Conservation (phyloP, 2,329 filamentous ascomycete species). For the Colletotrichum camelliae region DNA sequence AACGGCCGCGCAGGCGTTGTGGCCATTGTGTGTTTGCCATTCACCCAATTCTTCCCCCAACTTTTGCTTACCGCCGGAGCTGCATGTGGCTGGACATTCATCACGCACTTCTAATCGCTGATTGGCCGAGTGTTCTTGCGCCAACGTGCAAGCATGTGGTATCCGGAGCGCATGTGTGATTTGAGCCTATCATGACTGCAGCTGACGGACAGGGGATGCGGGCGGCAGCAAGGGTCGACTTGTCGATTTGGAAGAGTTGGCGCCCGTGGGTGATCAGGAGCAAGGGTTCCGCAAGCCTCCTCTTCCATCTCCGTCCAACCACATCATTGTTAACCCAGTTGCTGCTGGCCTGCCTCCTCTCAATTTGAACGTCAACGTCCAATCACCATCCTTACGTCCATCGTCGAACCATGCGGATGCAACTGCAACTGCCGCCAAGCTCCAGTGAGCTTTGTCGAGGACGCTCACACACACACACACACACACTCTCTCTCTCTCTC, state of each 20-base stretch:
- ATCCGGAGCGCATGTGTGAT: conserved; percentile 13
- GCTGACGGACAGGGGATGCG: conserved; percentile 19
- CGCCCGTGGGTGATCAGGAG: conserved; percentile 11
- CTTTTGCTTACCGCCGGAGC: conserved; percentile 48
- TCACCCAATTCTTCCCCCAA: neutral
- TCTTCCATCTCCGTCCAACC: conserved; percentile 18
- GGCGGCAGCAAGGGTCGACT: conserved; percentile 30
- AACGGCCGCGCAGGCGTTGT: conserved; percentile 16
- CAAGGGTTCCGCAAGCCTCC: conserved; percentile 12
- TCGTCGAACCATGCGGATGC: conserved; percentile 29
- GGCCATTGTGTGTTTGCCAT: neutral
- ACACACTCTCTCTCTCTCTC: neutral
- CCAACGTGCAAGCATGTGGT: conserved; percentile 27
- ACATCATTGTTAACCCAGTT: conserved; percentile 34
- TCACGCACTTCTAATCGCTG: conserved; percentile 39
- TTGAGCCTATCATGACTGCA: conserved; percentile 34
- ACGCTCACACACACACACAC: neutral
- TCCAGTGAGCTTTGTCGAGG: conserved; percentile 15
- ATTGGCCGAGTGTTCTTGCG: conserved; percentile 41
- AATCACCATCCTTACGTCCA: conserved; percentile 19
- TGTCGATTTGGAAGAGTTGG: conserved; percentile 23
- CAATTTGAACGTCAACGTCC: conserved; percentile 8
- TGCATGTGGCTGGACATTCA: conserved; percentile 44
- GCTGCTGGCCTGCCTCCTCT: conserved; percentile 17
- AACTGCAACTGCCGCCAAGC: conserved; percentile 30